Evolutionary conservation across 176 grass and related monocot species (phyloP).

Genomic region (Bonia amplexicaulis): DNA sequence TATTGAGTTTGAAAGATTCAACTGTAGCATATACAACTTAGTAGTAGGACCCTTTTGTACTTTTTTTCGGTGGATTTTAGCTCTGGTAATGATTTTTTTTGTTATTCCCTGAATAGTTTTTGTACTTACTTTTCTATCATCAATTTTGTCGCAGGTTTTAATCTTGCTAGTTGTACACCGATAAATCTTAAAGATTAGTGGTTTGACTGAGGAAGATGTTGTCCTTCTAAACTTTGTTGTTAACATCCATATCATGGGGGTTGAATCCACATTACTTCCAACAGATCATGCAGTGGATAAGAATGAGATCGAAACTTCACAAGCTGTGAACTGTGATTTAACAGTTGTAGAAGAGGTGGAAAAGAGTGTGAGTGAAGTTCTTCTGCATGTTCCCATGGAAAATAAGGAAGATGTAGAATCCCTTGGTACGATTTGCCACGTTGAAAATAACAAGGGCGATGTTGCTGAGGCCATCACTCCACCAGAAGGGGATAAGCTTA

Average conservation of each 20-base stretch:
- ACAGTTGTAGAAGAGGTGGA: neutral
- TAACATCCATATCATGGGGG: constrained; percentile 9
- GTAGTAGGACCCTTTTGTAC: neutral
- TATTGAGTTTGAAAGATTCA: neutral
- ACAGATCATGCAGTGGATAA: neutral
- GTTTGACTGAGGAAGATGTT: neutral
- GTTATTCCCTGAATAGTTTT: neutral
- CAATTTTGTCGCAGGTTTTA: constrained; percentile 10
- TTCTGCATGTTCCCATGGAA: constrained; percentile 18
- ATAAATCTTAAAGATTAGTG: too few species aligned
- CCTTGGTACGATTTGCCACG: neutral
- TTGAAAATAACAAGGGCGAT: neutral
- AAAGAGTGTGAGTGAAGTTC: neutral
- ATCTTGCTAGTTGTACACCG: neutral
- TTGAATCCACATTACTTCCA: neutral
- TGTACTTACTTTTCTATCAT: neutral
- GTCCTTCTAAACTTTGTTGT: neutral
- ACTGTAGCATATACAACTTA: neutral
- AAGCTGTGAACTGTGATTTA: constrained; percentile 2
- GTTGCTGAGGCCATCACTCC: constrained; percentile 3
- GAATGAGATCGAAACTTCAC: neutral
- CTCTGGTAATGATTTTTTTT: neutral
- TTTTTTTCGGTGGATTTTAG: neutral
- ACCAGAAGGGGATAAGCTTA: constrained; percentile 18
- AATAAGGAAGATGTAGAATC: constrained; percentile 11